Conservation (phyloP, 1,284 basidiomycete species). For the Trichosporon sp. region DNA sequence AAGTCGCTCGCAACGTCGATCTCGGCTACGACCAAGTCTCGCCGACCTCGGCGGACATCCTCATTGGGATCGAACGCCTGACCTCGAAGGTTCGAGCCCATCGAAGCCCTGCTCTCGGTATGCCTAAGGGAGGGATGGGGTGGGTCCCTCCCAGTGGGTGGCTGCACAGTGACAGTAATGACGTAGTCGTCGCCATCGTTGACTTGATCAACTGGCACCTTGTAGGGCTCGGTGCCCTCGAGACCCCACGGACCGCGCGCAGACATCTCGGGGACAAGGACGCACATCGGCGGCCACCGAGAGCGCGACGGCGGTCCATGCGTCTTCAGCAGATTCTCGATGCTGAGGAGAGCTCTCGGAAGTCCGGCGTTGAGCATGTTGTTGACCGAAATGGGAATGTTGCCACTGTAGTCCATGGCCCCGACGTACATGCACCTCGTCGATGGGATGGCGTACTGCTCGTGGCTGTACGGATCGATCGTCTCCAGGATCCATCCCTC, state of each 20-base stretch:
- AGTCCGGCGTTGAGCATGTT: conserved; percentile 76
- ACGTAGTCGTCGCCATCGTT: conserved; percentile 30
- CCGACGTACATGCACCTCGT: conserved; percentile 83
- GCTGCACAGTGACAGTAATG: conserved; percentile 37
- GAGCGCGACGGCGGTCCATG: conserved; percentile 58
- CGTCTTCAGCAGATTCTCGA: conserved; percentile 65
- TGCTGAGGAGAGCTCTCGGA: conserved; percentile 60
- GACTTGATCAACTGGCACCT: conserved; percentile 31
- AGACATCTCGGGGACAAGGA: conserved; percentile 29
- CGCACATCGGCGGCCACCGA: conserved; percentile 56
- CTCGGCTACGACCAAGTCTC: conserved; percentile 37
- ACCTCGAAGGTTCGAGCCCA: conserved; percentile 27
- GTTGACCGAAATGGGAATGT: conserved; percentile 79
- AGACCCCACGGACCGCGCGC: conserved; percentile 33
- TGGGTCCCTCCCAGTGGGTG: conserved; percentile 12
- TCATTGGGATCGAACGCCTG: conserved; percentile 39
- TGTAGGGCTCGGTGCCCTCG: conserved; percentile 29
- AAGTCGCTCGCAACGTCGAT: conserved; percentile 33
- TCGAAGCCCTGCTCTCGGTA: conserved; percentile 28
- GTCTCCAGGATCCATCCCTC: conserved; percentile 98
- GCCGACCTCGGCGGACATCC: conserved; percentile 35
- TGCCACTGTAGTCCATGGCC: conserved; percentile 82
- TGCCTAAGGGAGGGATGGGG: conserved; percentile 27
- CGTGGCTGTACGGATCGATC: conserved; percentile 90
- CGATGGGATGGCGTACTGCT: conserved; percentile 92